Conservation (phyloP, 1,139 yeast species). For the Meyerozyma carpophila region DNA sequence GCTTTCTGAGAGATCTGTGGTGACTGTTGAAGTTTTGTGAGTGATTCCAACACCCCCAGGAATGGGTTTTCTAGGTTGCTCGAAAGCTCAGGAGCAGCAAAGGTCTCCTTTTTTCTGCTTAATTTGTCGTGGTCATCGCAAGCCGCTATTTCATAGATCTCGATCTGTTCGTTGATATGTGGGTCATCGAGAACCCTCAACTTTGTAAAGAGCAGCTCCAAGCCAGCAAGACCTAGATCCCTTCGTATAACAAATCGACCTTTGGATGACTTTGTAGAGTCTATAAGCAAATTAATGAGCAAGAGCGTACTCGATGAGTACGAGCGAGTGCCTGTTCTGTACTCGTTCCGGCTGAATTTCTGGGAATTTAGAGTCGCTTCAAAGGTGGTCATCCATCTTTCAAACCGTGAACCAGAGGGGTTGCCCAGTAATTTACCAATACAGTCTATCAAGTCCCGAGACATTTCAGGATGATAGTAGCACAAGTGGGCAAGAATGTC, state of each 20-base stretch:
- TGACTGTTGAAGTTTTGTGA: conserved; percentile 29
- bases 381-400: conserved; percentile 5
- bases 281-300: conserved; percentile 37
- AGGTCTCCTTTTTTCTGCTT: neutral
- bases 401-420: neutral
- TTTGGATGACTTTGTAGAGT: conserved; percentile 25
- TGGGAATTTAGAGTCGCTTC: conserved; percentile 5
- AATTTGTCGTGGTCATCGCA: conserved; percentile 29
- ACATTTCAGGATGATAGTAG: conserved; percentile 11
- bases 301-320: conserved; percentile 43
- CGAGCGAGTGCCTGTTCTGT: neutral
- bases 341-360: conserved; percentile 2
- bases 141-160: conserved; percentile 35
- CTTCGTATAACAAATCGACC: conserved; percentile 31
- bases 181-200: conserved; percentile 30
- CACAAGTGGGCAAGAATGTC: conserved; percentile 37
- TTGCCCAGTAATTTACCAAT: neutral
- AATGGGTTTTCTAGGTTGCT: conserved; percentile 13
- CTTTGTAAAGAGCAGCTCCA: conserved; percentile 33
- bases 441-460: neutral
- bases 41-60: conserved; percentile 19
- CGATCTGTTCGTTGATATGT: conserved; percentile 41
- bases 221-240: conserved; percentile 37
- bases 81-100: neutral
- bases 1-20: conserved; percentile 20